Conservation (phyloP, 805 yeast genomes). For the Komagataella mondaviorum region DNA sequence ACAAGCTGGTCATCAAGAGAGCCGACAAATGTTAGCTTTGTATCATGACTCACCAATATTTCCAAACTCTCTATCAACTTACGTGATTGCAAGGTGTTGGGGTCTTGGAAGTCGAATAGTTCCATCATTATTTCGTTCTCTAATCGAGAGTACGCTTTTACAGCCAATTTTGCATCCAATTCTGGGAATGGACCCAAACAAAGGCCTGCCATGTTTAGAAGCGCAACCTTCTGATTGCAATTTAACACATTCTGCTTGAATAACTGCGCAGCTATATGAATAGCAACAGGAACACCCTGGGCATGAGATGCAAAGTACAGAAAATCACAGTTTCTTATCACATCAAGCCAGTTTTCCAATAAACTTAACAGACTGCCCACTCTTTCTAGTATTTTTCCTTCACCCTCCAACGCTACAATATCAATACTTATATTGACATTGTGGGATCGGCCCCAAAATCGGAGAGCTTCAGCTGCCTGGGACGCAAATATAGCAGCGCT, state of each 20-base stretch:
- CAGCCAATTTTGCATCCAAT: conserved; percentile 65
- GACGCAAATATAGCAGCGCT: conserved; percentile 71
- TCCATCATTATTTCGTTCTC: conserved; percentile 82
- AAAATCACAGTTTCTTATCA: conserved; percentile 51
- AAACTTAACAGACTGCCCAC: conserved; percentile 62
- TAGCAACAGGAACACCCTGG: conserved; percentile 86
- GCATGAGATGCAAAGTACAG: conserved; percentile 83
- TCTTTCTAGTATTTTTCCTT: conserved; percentile 77
- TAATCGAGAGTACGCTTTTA: conserved; percentile 72
- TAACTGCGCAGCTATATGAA: conserved; percentile 34
- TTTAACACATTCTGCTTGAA: background rate
- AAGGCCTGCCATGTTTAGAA: conserved; percentile 86
- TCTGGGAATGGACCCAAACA: conserved; percentile 88
- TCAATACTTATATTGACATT: conserved; percentile 40
- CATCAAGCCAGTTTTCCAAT: conserved; percentile 53
- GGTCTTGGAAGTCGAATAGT: conserved; percentile 76
- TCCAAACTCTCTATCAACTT: conserved; percentile 56
- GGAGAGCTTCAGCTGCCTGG: conserved; percentile 64
- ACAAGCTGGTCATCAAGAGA: conserved; percentile 84
- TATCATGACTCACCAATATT: conserved; percentile 36
- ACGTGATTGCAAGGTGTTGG: conserved; percentile 54
- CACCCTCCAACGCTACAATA: conserved; percentile 83
- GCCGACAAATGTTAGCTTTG: conserved; percentile 66
- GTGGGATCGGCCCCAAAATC: conserved; percentile 41
- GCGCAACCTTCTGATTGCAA: conserved; percentile 37